Evolutionary conservation across 2,329 filamentous ascomycete genomes (phyloP).

Genomic region (Trichoderma sp.): DNA sequence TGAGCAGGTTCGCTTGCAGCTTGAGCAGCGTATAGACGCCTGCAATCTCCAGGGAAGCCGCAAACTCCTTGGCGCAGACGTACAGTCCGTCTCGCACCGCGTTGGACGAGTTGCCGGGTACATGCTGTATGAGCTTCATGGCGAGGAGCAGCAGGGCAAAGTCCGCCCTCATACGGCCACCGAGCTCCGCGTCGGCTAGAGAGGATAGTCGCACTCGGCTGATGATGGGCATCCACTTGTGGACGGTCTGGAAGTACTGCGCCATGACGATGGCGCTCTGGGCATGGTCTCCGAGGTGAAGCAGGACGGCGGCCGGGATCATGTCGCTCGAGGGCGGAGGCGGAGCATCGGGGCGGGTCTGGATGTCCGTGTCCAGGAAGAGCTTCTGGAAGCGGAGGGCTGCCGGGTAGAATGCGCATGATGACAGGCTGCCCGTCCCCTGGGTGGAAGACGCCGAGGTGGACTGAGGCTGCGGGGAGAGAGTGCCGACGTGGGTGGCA

Average conservation of each 20-base stretch:
- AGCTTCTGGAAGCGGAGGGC: constrained; percentile 27
- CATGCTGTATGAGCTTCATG: constrained; percentile 35
- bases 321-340: constrained; percentile 3
- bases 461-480: constrained; percentile 9
- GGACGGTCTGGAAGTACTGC: constrained; percentile 27
- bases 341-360: constrained; percentile 1
- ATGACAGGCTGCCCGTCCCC: neutral
- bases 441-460: constrained; percentile 1
- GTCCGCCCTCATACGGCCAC: constrained; percentile 19
- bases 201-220: constrained; percentile 19
- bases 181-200: constrained; percentile 9
- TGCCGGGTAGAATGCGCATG: neutral
- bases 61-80: constrained; percentile 28
- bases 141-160: constrained; percentile 32
- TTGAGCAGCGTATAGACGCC: constrained; percentile 34
- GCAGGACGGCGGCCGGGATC: constrained; percentile 9
- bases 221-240: constrained; percentile 30
- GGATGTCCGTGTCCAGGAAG: constrained; percentile 28
- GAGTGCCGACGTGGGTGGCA: constrained; percentile 8
- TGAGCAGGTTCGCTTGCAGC: constrained; percentile 37
- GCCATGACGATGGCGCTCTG: constrained; percentile 15
- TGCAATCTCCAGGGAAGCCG: constrained; percentile 31
- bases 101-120: constrained; percentile 14
- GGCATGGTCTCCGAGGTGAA: constrained; percentile 12
- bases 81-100: constrained; percentile 29